Evolutionary conservation across 768 basidiomycete genomes (phyloP).

Genomic region (Trametes meyenii): DNA sequence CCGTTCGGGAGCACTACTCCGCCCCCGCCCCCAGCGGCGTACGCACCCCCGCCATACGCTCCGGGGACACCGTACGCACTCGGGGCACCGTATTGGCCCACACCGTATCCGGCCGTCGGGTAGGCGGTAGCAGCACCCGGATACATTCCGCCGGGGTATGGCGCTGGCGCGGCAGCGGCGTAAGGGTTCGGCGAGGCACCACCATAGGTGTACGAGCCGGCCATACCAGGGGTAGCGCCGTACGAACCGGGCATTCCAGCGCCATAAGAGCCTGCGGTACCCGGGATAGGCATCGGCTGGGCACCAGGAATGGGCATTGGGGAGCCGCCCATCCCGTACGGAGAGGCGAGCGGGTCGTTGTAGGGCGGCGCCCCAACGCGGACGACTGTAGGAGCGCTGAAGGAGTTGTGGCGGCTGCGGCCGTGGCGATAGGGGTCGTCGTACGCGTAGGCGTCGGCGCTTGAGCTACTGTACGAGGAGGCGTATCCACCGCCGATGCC

Average conservation of each 20-base stretch:
- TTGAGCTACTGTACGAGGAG: constrained; percentile 12
- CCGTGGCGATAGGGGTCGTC: constrained; percentile 15
- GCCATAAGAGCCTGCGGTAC: constrained; percentile 1
- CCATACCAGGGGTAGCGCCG: constrained; percentile 8
- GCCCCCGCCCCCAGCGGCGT: constrained; percentile 1
- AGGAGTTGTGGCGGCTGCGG: constrained; percentile 20
- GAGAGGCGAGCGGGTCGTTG: constrained; percentile 5
- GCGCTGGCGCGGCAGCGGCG: neutral
- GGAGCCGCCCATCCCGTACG: neutral
- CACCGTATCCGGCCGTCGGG: neutral
- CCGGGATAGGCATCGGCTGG: constrained; percentile 16
- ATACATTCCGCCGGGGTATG: neutral
- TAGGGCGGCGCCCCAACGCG: constrained; percentile 14
- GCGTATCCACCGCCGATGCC: constrained; percentile 8
- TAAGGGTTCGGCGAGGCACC: constrained; percentile 20
- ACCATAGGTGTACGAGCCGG: constrained; percentile 12
- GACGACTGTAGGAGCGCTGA: constrained; percentile 17
- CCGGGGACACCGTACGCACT: neutral
- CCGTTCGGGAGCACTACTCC: constrained; percentile 18
- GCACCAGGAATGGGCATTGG: constrained; percentile 18
- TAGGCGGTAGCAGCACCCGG: neutral
- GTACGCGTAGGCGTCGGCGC: constrained; percentile 14
- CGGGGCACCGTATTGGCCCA: neutral
- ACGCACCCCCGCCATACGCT: constrained; percentile 9
- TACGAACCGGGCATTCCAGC: constrained; percentile 10